Evolutionary conservation across 176 grass and related monocot species (phyloP).

Genomic region (Carex littledalei): DNA sequence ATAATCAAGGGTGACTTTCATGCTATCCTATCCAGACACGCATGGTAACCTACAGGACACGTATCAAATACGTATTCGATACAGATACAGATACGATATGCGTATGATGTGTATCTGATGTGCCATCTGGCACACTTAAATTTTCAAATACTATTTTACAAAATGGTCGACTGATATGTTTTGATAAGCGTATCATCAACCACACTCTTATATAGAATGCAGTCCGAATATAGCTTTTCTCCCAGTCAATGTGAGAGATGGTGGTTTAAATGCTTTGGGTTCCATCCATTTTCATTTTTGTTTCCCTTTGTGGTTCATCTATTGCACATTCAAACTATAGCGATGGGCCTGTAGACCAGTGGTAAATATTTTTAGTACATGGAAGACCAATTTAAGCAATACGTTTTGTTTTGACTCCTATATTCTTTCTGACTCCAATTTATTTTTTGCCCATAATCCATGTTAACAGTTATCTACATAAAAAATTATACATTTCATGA

Average conservation of each 20-base stretch:
- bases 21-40: background rate
- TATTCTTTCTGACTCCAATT: background rate
- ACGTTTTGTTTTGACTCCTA: background rate
- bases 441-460: background rate
- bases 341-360: background rate
- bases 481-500: background rate
- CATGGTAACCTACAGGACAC: background rate
- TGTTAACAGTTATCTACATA: background rate
- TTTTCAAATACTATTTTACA: background rate
- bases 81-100: background rate
- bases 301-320: background rate
- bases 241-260: background rate
- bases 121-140: background rate
- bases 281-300: background rate
- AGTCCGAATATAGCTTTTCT: background rate
- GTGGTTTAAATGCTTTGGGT: background rate
- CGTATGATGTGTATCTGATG: background rate
- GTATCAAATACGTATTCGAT: background rate
- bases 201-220: background rate
- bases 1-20: background rate
- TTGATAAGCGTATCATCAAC: background rate
- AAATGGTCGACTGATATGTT: background rate
- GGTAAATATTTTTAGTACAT: background rate
- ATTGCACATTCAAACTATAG: background rate
- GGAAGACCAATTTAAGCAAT: background rate